Base-by-base conservation (phyloP, 1,284 basidiomycete species). In the Sanghuangporus weigelae region DNA sequence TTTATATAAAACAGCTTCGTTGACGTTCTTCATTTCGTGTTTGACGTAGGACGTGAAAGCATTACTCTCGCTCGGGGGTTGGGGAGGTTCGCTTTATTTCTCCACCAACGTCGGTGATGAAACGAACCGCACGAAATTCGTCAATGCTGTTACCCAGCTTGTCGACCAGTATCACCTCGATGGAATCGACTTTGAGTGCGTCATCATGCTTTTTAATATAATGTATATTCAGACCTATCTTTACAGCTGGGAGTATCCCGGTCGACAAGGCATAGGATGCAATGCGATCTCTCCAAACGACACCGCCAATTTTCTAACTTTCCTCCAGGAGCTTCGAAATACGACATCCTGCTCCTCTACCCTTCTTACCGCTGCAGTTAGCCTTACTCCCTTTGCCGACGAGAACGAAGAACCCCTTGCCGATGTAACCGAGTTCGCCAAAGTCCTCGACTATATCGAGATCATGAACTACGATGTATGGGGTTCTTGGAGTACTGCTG, bases 391-490 rank as follows among this genome's bases (percentile, higher is more conserved):
- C 1, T 96, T 89, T 77, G 75, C 78, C 7, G 87, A 82, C 60
- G 53, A 80, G 0, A 75, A 81, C 59, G 87, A 88, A 7, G 72
- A 68, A 10, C 86, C 91, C 0, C 76, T 86, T 63, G 73, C 75
- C 2, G 81, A 94, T 72, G 84, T 95, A 16, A 84, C 85, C 5
- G 82, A 68, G 0, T 96, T 92, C 70, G 86, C 86, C 7, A 69
- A 81, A 48, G 80, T 86, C 21, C 81, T 96, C 42, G 92, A 96
- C 73, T 92, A 86, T 78, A 85, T 96, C 66, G 78, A 86, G 56
- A 81, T 95, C 71, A 96, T 96, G 93, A 92, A 92, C 77, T 95
- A 95, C 76, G 93, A 95, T 71, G 78, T 93, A 61, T 91, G 82
- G 80, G 82, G 88, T 67, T 76, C 81, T 70, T 75, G 78, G 78